Evolutionary conservation across 768 basidiomycete species (phyloP).

Genomic region (Rhizopogon sp.): DNA sequence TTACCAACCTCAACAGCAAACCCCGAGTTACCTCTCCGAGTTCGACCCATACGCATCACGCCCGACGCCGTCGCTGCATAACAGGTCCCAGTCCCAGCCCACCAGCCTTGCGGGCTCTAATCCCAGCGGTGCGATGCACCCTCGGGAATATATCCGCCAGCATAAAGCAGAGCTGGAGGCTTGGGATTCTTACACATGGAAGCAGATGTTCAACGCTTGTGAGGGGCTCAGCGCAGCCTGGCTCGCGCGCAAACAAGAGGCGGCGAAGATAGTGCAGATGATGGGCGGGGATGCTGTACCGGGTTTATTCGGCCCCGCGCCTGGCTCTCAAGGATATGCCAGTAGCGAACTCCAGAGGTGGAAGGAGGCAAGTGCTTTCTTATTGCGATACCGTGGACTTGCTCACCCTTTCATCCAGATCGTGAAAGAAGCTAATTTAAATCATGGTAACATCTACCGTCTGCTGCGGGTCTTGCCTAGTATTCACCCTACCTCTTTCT

Average conservation of each 20-base stretch:
- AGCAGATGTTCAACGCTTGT: slow-evolving; percentile 57
- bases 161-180: slow-evolving; percentile 67
- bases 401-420: slow-evolving; percentile 31
- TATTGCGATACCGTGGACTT: slow-evolving; percentile 1
- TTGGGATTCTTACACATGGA: slow-evolving; percentile 72
- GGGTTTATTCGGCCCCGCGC: slow-evolving; percentile 17
- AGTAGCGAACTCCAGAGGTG: slow-evolving; percentile 51
- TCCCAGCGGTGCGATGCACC: slow-evolving; percentile 44
- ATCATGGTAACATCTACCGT: slow-evolving; percentile 38
- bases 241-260: slow-evolving; percentile 53
- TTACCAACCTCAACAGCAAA: slow-evolving; percentile 18
- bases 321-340: slow-evolving; percentile 34
- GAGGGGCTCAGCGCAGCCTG: slow-evolving; percentile 65
- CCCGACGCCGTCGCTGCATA: slow-evolving; percentile 7
- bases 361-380: slow-evolving; percentile 45
- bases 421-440: slow-evolving; percentile 48
- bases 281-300: slow-evolving; percentile 36
- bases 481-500: background rate
- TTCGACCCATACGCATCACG: slow-evolving; percentile 35
- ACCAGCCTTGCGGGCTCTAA: slow-evolving; percentile 4
- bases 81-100: background rate
- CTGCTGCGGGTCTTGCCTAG: background rate
- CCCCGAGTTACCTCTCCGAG: slow-evolving; percentile 28
- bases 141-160: slow-evolving; percentile 59
- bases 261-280: slow-evolving; percentile 42